Base-by-base conservation (phyloP, 371 early-diverging fungal genomes). In the Mucor piriformis region DNA sequence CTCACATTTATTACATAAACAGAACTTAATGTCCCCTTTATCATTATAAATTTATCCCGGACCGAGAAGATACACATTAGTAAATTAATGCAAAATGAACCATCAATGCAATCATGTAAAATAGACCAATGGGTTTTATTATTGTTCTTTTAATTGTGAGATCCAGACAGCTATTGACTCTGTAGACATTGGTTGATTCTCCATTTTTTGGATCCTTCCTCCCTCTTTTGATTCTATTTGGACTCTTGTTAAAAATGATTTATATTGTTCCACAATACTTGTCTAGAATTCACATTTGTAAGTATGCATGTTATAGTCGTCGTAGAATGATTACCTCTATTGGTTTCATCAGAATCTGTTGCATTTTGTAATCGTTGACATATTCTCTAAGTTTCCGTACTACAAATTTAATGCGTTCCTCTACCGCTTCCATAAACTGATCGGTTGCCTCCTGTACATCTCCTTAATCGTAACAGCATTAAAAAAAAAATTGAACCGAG, bases 351-450 rank as follows among this genome's bases (percentile, higher is more conserved):
- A 93, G 73, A 20, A 91, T 87, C 29, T 73, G 75, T 67, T 92
- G 90, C 47, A 92, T 92, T 64, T 86, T 87, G 35, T 71, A 62
- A 68, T 93, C 92, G 29, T 88, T 87, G 34, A 93, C 61, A 70
- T 92, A 92, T 58, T 85, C 84, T 21, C 83, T 74, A 63, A 93
- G 70, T 55, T 86, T 87, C 29, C 53, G 57, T 15, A 81, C 77
- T 4, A 87, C 77, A 54, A 74, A 77, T 10, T 66, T 78, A 38
- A 93, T 72, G 50, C 83, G 58, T 33, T 79, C 79, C 16, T 76
- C 63, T 8, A 82, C 66, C 3, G 83, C 62, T 35, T 87, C 83
- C 61, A 79, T 82, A 59, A 92, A 91, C 6, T 67, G 67, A 18
- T 81, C 78, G 18, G 54, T 53, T 10, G 66, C 59, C 35, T 62